Evolutionary conservation across 352 stramenopile genomes (phyloP).

Genomic region (Pythium chondricola): DNA sequence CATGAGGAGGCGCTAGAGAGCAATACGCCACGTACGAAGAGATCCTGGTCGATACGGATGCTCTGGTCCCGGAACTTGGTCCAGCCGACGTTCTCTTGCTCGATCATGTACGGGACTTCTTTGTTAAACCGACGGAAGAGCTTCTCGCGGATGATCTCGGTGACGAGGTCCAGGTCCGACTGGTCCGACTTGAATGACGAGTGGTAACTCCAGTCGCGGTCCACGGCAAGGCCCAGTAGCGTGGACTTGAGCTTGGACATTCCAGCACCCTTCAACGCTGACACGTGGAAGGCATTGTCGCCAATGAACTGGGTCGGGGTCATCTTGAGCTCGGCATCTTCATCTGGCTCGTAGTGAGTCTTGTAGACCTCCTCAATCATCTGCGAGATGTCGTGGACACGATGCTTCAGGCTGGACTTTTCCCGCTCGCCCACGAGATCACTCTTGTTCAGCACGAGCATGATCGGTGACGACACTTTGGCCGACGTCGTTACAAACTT

Average conservation of each 20-base stretch:
- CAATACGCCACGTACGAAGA: conserved; percentile 57
- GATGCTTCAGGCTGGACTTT: conserved; percentile 46
- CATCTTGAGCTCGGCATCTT: conserved; percentile 43
- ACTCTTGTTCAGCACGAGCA: conserved; percentile 87
- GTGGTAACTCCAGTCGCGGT: conserved; percentile 79
- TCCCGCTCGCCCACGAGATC: conserved; percentile 55
- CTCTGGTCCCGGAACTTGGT: conserved; percentile 84
- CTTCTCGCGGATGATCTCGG: conserved; percentile 86
- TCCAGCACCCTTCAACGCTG: conserved; percentile 61
- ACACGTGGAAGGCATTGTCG: conserved; percentile 72
- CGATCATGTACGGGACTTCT: conserved; percentile 77
- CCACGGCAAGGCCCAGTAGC: conserved; percentile 56
- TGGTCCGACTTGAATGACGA: conserved; percentile 82
- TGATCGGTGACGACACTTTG: conserved; percentile 64
- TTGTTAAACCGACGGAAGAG: conserved; percentile 85
- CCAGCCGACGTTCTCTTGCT: conserved; percentile 82
- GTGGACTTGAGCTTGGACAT: conserved; percentile 62
- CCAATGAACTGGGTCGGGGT: conserved; percentile 68
- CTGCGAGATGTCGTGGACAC: conserved; percentile 70
- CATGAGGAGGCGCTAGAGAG: background rate
- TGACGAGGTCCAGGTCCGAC: conserved; percentile 78
- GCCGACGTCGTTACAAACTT: conserved; percentile 78
- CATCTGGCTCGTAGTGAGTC: conserved; percentile 46
- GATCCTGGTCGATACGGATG: conserved; percentile 82
- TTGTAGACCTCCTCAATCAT: conserved; percentile 80